These are phyloP conservation scores for Fusarium incarnatum DNA, from an alignment of 2,329 filamentous ascomycete genomes.

Conservation along the genomic window DNA sequence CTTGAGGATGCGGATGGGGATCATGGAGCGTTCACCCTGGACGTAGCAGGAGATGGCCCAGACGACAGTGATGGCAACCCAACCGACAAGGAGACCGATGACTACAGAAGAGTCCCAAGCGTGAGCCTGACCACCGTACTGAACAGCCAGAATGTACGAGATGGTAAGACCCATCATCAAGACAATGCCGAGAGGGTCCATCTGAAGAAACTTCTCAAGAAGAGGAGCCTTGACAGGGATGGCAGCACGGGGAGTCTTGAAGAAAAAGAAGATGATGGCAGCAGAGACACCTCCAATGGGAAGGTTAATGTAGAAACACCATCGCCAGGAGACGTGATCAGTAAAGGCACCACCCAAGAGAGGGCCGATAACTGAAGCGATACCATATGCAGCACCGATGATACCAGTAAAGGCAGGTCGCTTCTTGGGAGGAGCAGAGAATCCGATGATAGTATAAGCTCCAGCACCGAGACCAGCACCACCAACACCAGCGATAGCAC, in stretches of 20 bases:
- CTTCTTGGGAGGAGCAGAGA: conserved; percentile 52
- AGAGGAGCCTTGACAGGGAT: conserved; percentile 53
- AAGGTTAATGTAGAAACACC: conserved; percentile 57
- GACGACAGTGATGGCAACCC: conserved; percentile 48
- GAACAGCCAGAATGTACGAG: conserved; percentile 59
- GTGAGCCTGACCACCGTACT: conserved; percentile 60
- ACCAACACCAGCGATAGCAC: conserved; percentile 61
- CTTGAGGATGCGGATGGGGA: conserved; percentile 54
- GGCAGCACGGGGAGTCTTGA: conserved; percentile 56
- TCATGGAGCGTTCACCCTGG: conserved; percentile 60
- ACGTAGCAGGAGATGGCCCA: conserved; percentile 55
- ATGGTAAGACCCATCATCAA: conserved; percentile 59
- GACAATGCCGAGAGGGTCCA: conserved; percentile 60
- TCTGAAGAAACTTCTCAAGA: conserved; percentile 59
- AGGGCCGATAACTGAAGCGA: conserved; percentile 53
- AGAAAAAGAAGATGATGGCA: conserved; percentile 55
- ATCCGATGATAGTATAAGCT: conserved; percentile 63
- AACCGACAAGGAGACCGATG: conserved; percentile 58
- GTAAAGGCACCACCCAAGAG: conserved; percentile 55
- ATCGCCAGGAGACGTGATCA: conserved; percentile 53
- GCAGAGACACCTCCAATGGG: conserved; percentile 53
- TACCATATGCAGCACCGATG: conserved; percentile 52
- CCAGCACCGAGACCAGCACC: conserved; percentile 63
- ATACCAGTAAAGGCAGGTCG: conserved; percentile 55
- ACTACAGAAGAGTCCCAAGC: conserved; percentile 56